Evolutionary conservation across 139 green algal species (phyloP).

Genomic region (Chlamydomonas eustigma): DNA sequence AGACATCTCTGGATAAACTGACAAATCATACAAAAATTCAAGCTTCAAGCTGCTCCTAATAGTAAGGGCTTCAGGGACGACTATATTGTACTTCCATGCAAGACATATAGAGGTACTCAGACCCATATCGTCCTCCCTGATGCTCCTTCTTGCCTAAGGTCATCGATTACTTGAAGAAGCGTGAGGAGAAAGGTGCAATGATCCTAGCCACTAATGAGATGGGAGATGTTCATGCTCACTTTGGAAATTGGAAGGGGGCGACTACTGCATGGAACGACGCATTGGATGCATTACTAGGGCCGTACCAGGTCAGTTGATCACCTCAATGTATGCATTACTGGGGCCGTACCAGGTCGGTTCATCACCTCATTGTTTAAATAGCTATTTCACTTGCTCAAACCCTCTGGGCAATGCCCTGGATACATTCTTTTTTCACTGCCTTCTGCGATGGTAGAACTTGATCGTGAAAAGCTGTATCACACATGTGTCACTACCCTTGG

Average conservation of each 20-base stretch:
- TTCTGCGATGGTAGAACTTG: too few relatives aligned
- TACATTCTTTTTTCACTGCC: too few relatives aligned
- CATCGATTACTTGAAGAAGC: conserved; percentile 51
- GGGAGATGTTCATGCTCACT: conserved; percentile 59
- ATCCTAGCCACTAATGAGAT: conserved; percentile 52
- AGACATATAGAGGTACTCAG: too few relatives aligned
- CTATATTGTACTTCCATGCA: too few relatives aligned
- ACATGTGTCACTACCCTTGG: too few relatives aligned
- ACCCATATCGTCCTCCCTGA: too few relatives aligned
- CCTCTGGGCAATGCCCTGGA: too few relatives aligned
- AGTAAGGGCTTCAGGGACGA: too few relatives aligned
- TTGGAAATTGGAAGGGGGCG: conserved; percentile 46
- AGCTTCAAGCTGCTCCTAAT: too few relatives aligned
- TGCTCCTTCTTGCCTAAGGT: conserved; percentile 22
- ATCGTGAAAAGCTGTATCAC: too few relatives aligned
- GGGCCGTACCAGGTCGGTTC: conserved; percentile 54
- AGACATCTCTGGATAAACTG: too few relatives aligned
- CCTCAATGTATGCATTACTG: conserved; percentile 49
- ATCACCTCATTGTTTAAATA: conserved; percentile 43
- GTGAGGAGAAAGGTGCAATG: conserved; percentile 48
- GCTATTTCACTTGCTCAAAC: conserved; percentile 10
- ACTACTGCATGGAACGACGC: conserved; percentile 43
- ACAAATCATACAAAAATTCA: too few relatives aligned
- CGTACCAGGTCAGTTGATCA: conserved; percentile 47
- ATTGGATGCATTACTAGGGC: conserved; percentile 54